phyloP scores from a whole-genome alignment of 768 basidiomycete genomes.

The Amanita pallidorosea region DNA sequence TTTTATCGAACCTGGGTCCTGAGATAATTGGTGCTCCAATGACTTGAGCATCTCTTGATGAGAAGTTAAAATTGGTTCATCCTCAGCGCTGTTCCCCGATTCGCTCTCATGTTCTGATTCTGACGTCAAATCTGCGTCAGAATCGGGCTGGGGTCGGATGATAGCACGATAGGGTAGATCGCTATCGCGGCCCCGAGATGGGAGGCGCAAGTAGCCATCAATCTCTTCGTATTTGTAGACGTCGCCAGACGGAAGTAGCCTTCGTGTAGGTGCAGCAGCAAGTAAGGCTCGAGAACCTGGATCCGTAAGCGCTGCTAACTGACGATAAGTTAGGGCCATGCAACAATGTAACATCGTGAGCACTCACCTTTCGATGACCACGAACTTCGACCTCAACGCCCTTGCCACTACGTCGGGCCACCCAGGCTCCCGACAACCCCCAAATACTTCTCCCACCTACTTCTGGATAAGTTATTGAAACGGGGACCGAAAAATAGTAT shows the following conservation, averaged over 20 bases:
- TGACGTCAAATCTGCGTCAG: constrained; percentile 23
- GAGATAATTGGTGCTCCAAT: constrained; percentile 44
- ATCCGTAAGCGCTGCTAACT: constrained; percentile 49
- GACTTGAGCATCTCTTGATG: constrained; percentile 48
- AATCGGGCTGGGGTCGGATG: constrained; percentile 13
- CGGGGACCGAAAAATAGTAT: constrained; percentile 17
- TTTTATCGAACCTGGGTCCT: constrained; percentile 39
- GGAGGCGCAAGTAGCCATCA: constrained; percentile 57
- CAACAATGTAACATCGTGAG: not conserved
- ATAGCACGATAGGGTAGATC: constrained; percentile 41
- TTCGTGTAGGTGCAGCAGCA: constrained; percentile 37
- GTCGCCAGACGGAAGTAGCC: constrained; percentile 27
- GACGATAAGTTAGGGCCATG: constrained; percentile 3
- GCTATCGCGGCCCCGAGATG: constrained; percentile 25
- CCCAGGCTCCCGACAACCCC: constrained; percentile 44
- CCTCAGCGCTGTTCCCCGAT: constrained; percentile 22
- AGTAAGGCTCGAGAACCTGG: constrained; percentile 43
- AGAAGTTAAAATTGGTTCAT: constrained; percentile 28
- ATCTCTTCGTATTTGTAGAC: constrained; percentile 44
- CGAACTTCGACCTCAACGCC: constrained; percentile 48
- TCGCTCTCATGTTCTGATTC: constrained; percentile 19
- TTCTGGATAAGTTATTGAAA: constrained; percentile 37
- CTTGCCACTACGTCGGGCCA: constrained; percentile 32
- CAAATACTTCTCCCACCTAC: constrained; percentile 53
- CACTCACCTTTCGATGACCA: constrained; percentile 30